These are phyloP conservation scores for Irpex sp. DNA, from an alignment of 1,284 basidiomycete species.

Conservation along the genomic window DNA sequence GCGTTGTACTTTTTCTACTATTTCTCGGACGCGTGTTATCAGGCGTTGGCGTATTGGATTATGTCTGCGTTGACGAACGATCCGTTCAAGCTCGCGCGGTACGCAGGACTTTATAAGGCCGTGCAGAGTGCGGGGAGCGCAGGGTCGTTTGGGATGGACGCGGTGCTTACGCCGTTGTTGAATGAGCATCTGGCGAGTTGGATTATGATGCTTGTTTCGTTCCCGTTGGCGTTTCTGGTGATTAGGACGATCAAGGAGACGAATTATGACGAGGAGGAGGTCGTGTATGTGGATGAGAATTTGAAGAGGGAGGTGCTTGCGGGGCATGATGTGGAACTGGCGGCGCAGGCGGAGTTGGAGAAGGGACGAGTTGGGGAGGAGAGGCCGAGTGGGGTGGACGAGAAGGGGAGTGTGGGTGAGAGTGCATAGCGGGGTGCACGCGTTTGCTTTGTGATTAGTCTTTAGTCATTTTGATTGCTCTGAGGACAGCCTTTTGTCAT, in stretches of 20 bases:
- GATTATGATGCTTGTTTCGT: constrained; percentile 33
- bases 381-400: neutral
- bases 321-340: neutral
- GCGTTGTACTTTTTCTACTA: constrained; percentile 38
- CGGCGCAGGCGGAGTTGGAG: neutral
- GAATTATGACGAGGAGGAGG: constrained; percentile 34
- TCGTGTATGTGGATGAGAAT: constrained; percentile 30
- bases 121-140: constrained; percentile 37
- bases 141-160: constrained; percentile 47
- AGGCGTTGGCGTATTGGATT: constrained; percentile 39
- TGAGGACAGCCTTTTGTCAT: too few relatives aligned
- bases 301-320: constrained; percentile 19
- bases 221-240: constrained; percentile 34
- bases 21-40: constrained; percentile 35
- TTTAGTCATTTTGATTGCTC: too few relatives aligned
- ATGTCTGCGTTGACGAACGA: constrained; percentile 43
- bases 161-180: constrained; percentile 34
- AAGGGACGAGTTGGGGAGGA: neutral
- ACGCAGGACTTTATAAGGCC: constrained; percentile 38
- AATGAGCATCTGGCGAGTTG: constrained; percentile 38
- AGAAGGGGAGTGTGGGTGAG: constrained; percentile 7
- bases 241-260: constrained; percentile 36
- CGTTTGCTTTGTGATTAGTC: too few relatives aligned
- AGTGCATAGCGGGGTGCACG: neutral
- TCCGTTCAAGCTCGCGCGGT: constrained; percentile 40